phyloP scores from a whole-genome alignment of 2,329 filamentous ascomycete species.

The Botrytis paeoniae region DNA sequence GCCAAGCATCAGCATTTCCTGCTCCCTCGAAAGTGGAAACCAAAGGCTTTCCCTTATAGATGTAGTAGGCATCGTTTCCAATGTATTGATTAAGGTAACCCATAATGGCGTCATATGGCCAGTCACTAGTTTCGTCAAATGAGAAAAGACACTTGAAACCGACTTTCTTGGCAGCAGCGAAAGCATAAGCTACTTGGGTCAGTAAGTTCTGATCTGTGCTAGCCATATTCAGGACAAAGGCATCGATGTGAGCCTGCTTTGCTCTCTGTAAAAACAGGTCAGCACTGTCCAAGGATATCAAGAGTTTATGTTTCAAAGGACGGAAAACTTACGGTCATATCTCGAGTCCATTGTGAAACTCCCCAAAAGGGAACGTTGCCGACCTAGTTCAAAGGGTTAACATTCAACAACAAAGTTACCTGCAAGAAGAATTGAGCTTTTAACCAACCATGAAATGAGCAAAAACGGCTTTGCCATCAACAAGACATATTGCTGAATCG shows the following conservation, averaged over 20 bases:
- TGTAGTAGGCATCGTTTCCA: not conserved
- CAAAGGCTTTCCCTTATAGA: not conserved
- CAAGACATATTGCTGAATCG: not conserved
- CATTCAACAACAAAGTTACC: not conserved
- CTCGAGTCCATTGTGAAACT: not conserved
- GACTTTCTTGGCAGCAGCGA: not conserved
- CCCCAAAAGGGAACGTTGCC: not conserved
- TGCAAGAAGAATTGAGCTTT: not conserved
- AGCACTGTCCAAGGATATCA: not conserved
- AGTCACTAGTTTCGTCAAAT: not conserved
- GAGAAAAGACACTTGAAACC: slow-evolving; percentile 1
- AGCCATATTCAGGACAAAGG: not conserved
- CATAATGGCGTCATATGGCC: not conserved
- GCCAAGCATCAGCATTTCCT: not conserved
- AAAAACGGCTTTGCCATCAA: not conserved
- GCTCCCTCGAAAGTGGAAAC: slow-evolving; percentile 11
- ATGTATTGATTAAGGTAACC: not conserved
- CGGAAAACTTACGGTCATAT: not conserved
- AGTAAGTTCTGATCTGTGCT: not conserved
- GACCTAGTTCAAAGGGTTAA: not conserved
- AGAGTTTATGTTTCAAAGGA: not conserved
- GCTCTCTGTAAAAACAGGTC: not conserved
- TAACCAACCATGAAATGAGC: slow-evolving; percentile 8
- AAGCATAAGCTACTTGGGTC: not conserved
- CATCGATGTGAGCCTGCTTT: not conserved